These are phyloP conservation scores for Diplodia corticola DNA, from an alignment of 2,329 filamentous ascomycete genomes.

Conservation along the genomic window DNA sequence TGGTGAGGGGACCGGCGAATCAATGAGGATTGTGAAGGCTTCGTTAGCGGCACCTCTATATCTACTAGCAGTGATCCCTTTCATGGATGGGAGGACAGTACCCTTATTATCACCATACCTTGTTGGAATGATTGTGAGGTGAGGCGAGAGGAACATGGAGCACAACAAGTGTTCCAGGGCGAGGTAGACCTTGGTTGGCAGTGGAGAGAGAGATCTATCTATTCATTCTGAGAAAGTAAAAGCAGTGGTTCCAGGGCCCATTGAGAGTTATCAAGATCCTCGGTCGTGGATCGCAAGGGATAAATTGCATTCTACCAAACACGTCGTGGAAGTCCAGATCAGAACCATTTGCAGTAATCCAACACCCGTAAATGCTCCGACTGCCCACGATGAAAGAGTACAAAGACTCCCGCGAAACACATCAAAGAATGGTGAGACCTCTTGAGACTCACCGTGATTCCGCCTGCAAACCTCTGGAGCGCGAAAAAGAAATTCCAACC, in stretches of 20 bases:
- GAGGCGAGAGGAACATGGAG: neutral
- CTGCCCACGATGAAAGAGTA: neutral
- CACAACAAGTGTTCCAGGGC: too few species aligned
- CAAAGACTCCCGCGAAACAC: neutral
- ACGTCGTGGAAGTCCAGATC: too few species aligned
- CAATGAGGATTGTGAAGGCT: neutral
- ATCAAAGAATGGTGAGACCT: neutral
- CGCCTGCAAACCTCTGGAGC: neutral
- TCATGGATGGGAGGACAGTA: neutral
- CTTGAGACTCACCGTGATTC: neutral
- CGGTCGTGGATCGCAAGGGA: too few species aligned
- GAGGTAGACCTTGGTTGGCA: too few species aligned
- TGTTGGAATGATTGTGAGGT: neutral
- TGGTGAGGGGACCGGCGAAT: neutral
- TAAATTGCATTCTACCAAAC: too few species aligned
- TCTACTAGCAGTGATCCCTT: neutral
- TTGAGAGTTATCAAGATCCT: too few species aligned
- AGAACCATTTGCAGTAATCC: too few species aligned
- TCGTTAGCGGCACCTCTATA: neutral
- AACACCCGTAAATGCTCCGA: too few species aligned
- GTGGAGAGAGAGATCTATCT: too few species aligned
- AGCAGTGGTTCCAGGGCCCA: too few species aligned
- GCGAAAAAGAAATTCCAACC: neutral
- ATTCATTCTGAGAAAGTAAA: too few species aligned
- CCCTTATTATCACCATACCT: neutral